phyloP scores from a whole-genome alignment of 2,329 filamentous ascomycete species.

The Cordyceps fumosorosea region DNA sequence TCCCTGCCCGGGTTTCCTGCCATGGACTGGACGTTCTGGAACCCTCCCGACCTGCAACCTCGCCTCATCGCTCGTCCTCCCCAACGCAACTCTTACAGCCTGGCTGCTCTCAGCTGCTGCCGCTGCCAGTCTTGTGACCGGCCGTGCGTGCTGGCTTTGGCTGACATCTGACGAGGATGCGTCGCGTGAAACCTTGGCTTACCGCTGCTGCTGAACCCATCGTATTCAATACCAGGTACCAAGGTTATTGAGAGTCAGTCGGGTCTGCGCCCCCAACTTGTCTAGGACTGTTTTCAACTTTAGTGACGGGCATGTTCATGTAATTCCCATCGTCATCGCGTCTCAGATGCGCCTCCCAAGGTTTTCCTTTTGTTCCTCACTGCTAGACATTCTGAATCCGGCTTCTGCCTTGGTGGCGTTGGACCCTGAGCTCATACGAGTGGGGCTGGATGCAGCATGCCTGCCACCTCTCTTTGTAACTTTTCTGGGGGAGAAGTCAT shows the following conservation, averaged over 20 bases:
- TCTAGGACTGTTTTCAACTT: no score
- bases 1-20: no score
- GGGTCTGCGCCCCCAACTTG: not conserved
- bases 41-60: not conserved
- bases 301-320: not conserved
- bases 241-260: not conserved
- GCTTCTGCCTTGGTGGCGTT: constrained; percentile 2
- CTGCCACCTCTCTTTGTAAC: not conserved
- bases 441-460: not conserved
- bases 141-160: not conserved
- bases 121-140: not conserved
- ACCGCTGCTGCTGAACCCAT: no score
- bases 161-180: not conserved
- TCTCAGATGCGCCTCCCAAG: not conserved
- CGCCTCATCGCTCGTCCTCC: not conserved
- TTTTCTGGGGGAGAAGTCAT: not conserved
- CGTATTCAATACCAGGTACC: not conserved
- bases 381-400: not conserved
- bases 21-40: not conserved
- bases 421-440: constrained; percentile 10
- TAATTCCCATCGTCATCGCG: not conserved
- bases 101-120: not conserved
- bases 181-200: no score
- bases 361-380: not conserved
- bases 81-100: not conserved